Evolutionary conservation across 2,329 filamentous ascomycete genomes (phyloP).

Genomic region (Sphaceloma murrayae): DNA sequence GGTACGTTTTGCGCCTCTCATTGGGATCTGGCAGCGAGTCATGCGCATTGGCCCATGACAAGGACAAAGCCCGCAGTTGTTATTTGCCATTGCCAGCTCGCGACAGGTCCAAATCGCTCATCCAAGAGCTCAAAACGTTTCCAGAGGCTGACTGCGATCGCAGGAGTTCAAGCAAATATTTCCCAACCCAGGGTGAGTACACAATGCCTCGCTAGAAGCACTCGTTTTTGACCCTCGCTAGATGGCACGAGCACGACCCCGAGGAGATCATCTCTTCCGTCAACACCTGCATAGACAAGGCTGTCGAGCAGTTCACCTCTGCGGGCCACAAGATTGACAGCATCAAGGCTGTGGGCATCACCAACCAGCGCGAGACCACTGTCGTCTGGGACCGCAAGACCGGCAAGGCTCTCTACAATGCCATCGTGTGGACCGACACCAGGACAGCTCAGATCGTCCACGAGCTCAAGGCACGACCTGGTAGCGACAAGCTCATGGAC

Average conservation of each 20-base stretch:
- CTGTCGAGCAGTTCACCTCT: slow-evolving; percentile 60
- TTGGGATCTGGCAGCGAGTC: no score
- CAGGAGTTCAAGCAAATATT: slow-evolving; percentile 72
- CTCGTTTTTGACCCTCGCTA: slow-evolving; percentile 28
- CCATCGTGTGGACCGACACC: slow-evolving; percentile 86
- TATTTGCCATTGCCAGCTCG: no score
- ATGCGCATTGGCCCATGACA: neutral
- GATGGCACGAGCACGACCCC: slow-evolving; percentile 89
- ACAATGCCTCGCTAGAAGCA: neutral
- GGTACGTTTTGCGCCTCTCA: neutral
- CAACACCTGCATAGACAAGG: slow-evolving; percentile 68
- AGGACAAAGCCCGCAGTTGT: no score
- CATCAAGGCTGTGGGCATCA: slow-evolving; percentile 74
- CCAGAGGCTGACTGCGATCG: neutral
- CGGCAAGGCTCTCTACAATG: slow-evolving; percentile 71
- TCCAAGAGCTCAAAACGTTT: neutral
- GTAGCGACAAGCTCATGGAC: slow-evolving; percentile 58
- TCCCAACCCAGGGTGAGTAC: slow-evolving; percentile 67
- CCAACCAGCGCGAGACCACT: slow-evolving; percentile 83
- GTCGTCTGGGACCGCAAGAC: slow-evolving; percentile 75
- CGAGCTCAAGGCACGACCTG: slow-evolving; percentile 59
- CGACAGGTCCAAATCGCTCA: no score
- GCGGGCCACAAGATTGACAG: slow-evolving; percentile 57
- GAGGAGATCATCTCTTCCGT: slow-evolving; percentile 65
- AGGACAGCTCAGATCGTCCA: slow-evolving; percentile 66